Conservation (phyloP, 768 basidiomycete species). For the Calvatia gigantea region DNA sequence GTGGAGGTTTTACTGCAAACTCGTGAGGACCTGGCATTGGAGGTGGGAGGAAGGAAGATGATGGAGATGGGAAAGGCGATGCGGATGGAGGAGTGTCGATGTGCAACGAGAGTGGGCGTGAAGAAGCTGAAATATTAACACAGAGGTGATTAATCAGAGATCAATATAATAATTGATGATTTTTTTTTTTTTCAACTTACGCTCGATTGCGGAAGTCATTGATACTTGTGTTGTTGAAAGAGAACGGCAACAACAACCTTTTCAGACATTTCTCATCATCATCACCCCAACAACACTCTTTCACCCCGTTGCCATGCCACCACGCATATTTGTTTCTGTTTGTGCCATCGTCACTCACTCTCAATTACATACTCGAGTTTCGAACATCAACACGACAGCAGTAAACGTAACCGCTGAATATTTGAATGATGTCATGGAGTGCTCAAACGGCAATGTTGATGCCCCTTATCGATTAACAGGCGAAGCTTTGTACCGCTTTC, state of each 20-base stretch:
- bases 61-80: constrained; percentile 58
- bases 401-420: too few species aligned
- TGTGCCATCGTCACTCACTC: too few species aligned
- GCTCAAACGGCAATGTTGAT: too few species aligned
- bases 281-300: too few species aligned
- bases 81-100: constrained; percentile 33
- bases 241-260: neutral
- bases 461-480: too few species aligned
- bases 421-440: too few species aligned
- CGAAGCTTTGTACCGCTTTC: too few species aligned
- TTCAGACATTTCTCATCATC: neutral
- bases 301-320: neutral
- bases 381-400: too few species aligned
- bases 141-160: too few species aligned
- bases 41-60: constrained; percentile 65
- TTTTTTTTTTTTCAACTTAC: neutral
- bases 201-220: neutral
- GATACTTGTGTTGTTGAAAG: too few species aligned
- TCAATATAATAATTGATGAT: too few species aligned
- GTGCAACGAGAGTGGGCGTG: constrained; percentile 12
- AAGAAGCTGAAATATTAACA: neutral
- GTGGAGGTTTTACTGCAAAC: constrained; percentile 50
- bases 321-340: neutral
- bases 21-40: constrained; percentile 66
- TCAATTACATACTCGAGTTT: too few species aligned